Conservation (phyloP, 1,284 basidiomycete genomes). For the Ustilago cynodontis region DNA sequence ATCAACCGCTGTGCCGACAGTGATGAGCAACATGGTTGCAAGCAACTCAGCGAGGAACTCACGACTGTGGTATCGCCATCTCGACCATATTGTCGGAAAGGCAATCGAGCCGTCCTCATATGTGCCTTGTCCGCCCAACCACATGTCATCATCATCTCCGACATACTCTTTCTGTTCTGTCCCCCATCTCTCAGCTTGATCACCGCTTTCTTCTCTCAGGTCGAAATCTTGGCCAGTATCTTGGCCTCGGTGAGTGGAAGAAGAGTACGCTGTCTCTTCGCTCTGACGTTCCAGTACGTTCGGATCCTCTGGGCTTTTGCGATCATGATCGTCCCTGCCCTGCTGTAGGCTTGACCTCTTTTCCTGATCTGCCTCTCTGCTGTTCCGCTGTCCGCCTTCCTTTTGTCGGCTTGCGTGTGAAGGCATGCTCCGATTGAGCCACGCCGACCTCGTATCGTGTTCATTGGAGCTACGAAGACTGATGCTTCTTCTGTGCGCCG, state of each 20-base stretch:
- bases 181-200: neutral
- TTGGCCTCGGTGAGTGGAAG: neutral
- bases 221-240: neutral
- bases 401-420: conserved; percentile 1
- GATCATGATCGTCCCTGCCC: neutral
- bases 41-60: conserved; percentile 38
- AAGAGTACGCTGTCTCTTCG: conserved; percentile 23
- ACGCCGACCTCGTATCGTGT: conserved; percentile 13
- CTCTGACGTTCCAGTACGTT: conserved; percentile 1
- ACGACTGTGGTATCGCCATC: conserved; percentile 31
- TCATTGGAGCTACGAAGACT: conserved; percentile 10
- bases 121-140: conserved; percentile 30
- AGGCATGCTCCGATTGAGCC: conserved; percentile 17
- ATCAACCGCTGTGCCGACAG: conserved; percentile 61
- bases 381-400: neutral
- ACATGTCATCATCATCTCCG: conserved; percentile 11
- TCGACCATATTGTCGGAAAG: conserved; percentile 29
- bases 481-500: conserved; percentile 6
- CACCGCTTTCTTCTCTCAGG: neutral
- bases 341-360: neutral
- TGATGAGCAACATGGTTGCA: conserved; percentile 47
- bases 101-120: conserved; percentile 22
- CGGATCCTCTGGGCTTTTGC: neutral
- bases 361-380: neutral
- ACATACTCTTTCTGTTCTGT: neutral